Base-by-base conservation (phyloP, 208 protist species). In the Naegleria fowleri region DNA sequence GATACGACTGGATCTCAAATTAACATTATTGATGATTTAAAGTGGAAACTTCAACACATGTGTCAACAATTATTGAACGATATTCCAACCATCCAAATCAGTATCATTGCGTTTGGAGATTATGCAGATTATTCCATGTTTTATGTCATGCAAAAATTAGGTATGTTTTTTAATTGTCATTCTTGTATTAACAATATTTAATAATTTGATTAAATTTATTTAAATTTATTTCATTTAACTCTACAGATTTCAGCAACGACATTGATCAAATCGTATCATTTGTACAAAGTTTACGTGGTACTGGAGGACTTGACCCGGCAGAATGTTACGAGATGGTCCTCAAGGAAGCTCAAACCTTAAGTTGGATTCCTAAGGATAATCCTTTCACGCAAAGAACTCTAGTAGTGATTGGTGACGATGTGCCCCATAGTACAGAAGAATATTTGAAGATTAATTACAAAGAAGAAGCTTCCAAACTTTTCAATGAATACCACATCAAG, bases 371-470 rank as follows among this genome's bases (percentile, higher is more conserved):
- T 39, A 67, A 40, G 19, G 83, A 87, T 48, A 38, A 87, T 51
- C 9, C 33, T 51, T 87, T 36, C 33, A 51, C 33, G 5, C 13
- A 29, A 33, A 88, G 48, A 67, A 5, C 5, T 36, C 13, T 88
- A 3, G 85, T 88, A 19, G 29, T 88, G 29, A 88, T 88, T 39
- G 85, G 85, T 11, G 85, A 88, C 39, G 85, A 55, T 22, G 40
- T 67, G 11, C 85, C 85, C 9, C 85, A 88, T 36, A 25, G 2
- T 19, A 15, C 40, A 40, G n/a, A 58, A 36, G 48, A 52, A 67
- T 55, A 88, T 25, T 67, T 88, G 5, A 88, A 88, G n/a, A 88
- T 88, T 39, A 43, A 88, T 38, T 88, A 43, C 43, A 58, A 39
- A 39, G 40, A 52, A 67, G 85, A 88, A 19, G 33, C 29, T 16